Percentiles rank a stretch among this genome's conserved stretches.
phyloP scores from a whole-genome alignment of 208 protist genomes.

The Crithidia acanthocephali region DNA sequence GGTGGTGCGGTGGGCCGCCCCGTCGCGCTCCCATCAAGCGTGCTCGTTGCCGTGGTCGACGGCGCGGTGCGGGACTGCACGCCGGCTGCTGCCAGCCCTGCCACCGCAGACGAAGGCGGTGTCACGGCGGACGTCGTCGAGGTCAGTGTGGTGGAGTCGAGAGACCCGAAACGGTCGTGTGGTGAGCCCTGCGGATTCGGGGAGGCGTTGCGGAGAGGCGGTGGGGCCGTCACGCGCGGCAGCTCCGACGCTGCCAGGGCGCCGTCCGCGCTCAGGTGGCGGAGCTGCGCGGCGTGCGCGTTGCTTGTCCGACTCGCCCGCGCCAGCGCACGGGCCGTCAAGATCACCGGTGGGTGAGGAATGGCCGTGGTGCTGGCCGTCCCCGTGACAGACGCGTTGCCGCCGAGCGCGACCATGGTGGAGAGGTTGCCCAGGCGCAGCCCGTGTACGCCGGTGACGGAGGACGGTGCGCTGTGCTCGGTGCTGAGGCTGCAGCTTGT shows the following conservation, averaged over 20 bases:
- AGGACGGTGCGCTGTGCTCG: not conserved
- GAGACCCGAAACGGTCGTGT: not conserved
- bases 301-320: constrained; percentile 4
- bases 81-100: not conserved
- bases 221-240: not conserved
- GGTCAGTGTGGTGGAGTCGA: not conserved
- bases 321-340: constrained; percentile 4
- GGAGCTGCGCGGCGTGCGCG: not conserved
- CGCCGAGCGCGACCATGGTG: not conserved
- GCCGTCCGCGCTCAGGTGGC: not conserved
- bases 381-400: not conserved
- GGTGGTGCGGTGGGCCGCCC: not conserved
- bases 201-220: not conserved
- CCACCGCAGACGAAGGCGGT: not conserved
- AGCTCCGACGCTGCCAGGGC: not conserved
- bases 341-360: constrained; percentile 16
- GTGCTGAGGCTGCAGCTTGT: not conserved
- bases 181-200: not conserved
- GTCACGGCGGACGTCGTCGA: not conserved
- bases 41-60: not conserved
- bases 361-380: not conserved
- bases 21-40: not conserved
- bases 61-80: not conserved
- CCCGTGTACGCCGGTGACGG: not conserved
- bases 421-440: not conserved